Evolutionary conservation across 106 monocot genomes (phyloP).

Genomic region (Phalaenopsis equestris): DNA sequence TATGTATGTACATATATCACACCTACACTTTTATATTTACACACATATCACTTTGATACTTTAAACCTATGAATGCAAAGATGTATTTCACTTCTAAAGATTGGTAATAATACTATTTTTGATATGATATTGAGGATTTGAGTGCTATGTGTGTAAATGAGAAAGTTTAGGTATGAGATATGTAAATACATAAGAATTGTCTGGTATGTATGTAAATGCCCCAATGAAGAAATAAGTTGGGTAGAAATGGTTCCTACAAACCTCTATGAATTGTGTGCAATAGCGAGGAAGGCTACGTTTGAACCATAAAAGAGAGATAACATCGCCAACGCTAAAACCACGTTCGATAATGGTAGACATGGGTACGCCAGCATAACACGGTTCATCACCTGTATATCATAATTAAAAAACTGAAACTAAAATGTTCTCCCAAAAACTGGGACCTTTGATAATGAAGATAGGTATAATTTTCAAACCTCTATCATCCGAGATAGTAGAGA

Average conservation of each 20-base stretch:
- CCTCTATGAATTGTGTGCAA: constrained; percentile 98
- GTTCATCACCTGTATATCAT: constrained; percentile 76
- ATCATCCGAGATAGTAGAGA: constrained; percentile 97
- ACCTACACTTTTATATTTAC: too few relatives aligned
- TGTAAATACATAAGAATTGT: too few relatives aligned
- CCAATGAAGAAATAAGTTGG: not conserved
- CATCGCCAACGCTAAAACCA: constrained; percentile 90
- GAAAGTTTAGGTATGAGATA: too few relatives aligned
- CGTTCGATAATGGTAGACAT: constrained; percentile 87
- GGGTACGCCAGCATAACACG: constrained; percentile 93
- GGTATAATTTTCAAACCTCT: constrained; percentile 56
- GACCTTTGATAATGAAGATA: not conserved
- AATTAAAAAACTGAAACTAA: not conserved
- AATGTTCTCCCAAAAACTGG: not conserved
- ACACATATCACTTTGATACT: too few relatives aligned
- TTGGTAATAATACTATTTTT: too few relatives aligned
- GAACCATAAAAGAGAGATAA: constrained; percentile 96
- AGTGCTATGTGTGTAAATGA: too few relatives aligned
- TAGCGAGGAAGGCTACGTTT: constrained; percentile 97
- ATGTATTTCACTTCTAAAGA: too few relatives aligned
- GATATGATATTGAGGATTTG: too few relatives aligned
- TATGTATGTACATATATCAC: too few relatives aligned
- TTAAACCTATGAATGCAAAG: too few relatives aligned
- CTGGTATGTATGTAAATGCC: too few relatives aligned
- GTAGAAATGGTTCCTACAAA: constrained; percentile 12